Evolutionary conservation across 352 stramenopile species (phyloP).

Genomic region (Pelagophyceae sp.): DNA sequence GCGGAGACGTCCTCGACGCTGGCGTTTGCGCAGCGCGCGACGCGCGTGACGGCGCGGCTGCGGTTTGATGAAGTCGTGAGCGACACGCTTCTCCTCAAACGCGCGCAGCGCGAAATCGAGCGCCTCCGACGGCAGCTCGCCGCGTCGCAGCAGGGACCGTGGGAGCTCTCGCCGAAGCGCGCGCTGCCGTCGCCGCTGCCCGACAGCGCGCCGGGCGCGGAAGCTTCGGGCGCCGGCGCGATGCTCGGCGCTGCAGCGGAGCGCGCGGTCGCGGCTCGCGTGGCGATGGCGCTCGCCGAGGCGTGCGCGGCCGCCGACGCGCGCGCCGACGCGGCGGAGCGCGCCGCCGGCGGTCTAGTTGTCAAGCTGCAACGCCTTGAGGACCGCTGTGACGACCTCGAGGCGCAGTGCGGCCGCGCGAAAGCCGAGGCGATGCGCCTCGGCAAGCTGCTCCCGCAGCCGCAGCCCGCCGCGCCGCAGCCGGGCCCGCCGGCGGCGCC

Average conservation of each 20-base stretch:
- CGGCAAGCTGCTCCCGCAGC: too few relatives aligned
- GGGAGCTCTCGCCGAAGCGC: too few relatives aligned
- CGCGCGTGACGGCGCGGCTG: conserved; percentile 67
- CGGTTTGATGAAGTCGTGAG: conserved; percentile 62
- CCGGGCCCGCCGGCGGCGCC: too few relatives aligned
- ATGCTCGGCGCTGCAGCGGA: background rate
- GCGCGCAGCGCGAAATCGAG: conserved; percentile 66
- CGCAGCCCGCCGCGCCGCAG: too few relatives aligned
- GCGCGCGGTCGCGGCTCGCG: background rate
- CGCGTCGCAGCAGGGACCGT: too few relatives aligned
- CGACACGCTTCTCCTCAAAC: conserved; percentile 57
- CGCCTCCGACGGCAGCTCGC: conserved; percentile 23
- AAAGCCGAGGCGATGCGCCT: too few relatives aligned
- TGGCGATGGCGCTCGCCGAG: background rate
- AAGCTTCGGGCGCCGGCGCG: too few relatives aligned
- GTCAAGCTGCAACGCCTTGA: background rate
- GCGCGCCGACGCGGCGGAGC: background rate
- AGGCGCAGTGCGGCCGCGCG: background rate
- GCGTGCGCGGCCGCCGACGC: too few relatives aligned
- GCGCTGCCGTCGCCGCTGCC: too few relatives aligned
- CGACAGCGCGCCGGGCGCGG: too few relatives aligned
- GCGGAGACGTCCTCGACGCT: conserved; percentile 60
- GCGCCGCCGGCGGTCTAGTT: background rate
- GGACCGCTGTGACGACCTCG: background rate
- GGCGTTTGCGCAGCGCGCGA: conserved; percentile 75